Conservation (phyloP, 345 rosid genomes). For the Dipteronia dyeriana region DNA sequence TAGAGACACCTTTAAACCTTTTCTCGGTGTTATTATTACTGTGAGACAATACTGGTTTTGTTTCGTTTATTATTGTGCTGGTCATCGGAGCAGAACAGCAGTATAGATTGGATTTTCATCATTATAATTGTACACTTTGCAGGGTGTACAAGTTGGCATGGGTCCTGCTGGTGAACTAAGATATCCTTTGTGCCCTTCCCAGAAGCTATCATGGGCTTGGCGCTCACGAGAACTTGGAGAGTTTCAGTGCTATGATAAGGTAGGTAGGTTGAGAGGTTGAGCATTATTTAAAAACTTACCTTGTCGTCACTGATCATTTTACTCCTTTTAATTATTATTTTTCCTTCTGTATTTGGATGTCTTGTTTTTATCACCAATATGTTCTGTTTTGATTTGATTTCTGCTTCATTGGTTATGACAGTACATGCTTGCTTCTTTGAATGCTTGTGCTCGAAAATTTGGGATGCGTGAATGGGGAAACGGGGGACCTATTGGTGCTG, state of each 20-base stretch:
- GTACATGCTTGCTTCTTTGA: slow-evolving; percentile 56
- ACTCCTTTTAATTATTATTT: neutral
- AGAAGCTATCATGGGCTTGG: slow-evolving; percentile 42
- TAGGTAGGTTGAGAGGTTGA: slow-evolving; percentile 17
- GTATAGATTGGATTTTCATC: neutral
- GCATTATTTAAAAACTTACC: neutral
- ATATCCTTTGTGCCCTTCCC: slow-evolving; percentile 51
- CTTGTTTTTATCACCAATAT: neutral
- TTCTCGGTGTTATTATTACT: slow-evolving; percentile 44
- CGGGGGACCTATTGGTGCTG: slow-evolving; percentile 43
- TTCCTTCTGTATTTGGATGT: neutral
- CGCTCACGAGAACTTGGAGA: slow-evolving; percentile 45
- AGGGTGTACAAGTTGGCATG: slow-evolving; percentile 64
- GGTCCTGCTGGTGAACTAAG: slow-evolving; percentile 63
- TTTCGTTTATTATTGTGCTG: neutral
- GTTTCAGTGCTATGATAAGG: slow-evolving; percentile 65
- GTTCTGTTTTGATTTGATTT: neutral
- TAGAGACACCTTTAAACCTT: slow-evolving; percentile 45
- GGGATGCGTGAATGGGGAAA: slow-evolving; percentile 51
- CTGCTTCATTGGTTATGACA: slow-evolving; percentile 19
- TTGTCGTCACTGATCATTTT: neutral
- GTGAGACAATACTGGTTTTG: slow-evolving; percentile 25
- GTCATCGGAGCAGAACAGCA: slow-evolving; percentile 6
- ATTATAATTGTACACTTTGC: neutral
- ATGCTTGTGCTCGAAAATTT: slow-evolving; percentile 37